Base-by-base conservation (phyloP, 352 stramenopile genomes). In the Phytopythium montanum region DNA sequence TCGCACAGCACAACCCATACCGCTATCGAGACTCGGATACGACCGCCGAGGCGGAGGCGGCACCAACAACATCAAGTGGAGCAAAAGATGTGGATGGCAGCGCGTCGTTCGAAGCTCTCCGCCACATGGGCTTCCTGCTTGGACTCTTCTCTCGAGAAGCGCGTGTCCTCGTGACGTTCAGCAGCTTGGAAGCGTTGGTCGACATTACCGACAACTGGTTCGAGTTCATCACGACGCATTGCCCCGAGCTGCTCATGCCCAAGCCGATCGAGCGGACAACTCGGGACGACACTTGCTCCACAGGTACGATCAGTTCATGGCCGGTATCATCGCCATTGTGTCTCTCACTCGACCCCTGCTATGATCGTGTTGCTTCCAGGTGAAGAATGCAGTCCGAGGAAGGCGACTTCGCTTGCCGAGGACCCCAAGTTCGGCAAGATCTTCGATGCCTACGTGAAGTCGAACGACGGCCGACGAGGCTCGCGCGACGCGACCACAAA, bases 1-100 rank as follows among this genome's bases (percentile, higher is more conserved):
- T 92, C 61, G 60, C 65, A 25, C 72, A 90, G 34, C 68, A 88
- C 52, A 90, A 92, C 64, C 82, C 82, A n/a, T 92, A 84, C 55
- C 76, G 65, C 36, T 92, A 74, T 56, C 70, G 80, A 8, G 80
- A 92, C 50, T 76, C 75, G 0, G 76, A 87, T 10, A 6, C 33
- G 8, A 34, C 16, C 7, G 25, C 12, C 6, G 51, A 56, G 9
- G n/a, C 33, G 5, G 33, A 56, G 31, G 36, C 5, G 7, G 25
- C 9, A 12, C 5, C 21, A n/a, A 1, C 21, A 45, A 8, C 21
- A n/a, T 0, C 21, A 45, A n/a, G 21, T 21, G 45, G 14, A 9
- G 2, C 10, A 16, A 50, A 18, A 26, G 26, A 28, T 26, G 50
- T 60, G 14, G 57, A 48, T 12, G 14, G 16, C 14, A 44, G 60